These are phyloP conservation scores for Cryptococcus amylolentus DNA, from an alignment of 1,284 basidiomycete genomes.

Conservation along the genomic window DNA sequence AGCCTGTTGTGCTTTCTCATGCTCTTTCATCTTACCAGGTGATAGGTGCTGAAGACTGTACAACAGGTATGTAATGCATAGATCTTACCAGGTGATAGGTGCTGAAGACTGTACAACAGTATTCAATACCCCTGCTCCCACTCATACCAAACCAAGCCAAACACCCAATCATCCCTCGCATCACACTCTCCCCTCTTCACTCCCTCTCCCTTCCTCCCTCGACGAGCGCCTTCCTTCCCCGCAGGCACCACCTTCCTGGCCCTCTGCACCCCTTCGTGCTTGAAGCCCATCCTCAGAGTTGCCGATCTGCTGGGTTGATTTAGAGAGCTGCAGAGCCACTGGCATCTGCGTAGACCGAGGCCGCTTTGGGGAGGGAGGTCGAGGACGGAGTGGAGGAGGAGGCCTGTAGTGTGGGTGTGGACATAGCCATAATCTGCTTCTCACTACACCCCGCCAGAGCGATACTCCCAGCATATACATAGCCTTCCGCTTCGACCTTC, in stretches of 20 bases:
- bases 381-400: conserved; percentile 39
- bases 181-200: background rate
- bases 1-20: too few species aligned
- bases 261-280: conserved; percentile 33
- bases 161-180: background rate
- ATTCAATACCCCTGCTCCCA: background rate
- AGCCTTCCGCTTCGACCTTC: conserved; percentile 24
- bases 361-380: conserved; percentile 33
- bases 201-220: background rate
- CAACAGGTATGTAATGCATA: too few species aligned
- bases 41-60: too few species aligned
- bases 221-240: conserved; percentile 20
- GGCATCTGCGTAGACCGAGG: conserved; percentile 37
- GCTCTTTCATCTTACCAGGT: too few species aligned
- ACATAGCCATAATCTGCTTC: conserved; percentile 31
- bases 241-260: conserved; percentile 29
- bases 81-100: too few species aligned
- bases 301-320: conserved; percentile 28
- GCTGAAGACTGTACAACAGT: too few species aligned
- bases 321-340: conserved; percentile 41
- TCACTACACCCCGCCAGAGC: conserved; percentile 27
- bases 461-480: conserved; percentile 36
- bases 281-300: conserved; percentile 34
- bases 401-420: conserved; percentile 37
- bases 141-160: background rate